Percentiles rank a stretch among this genome's conserved stretches.
Conservation (phyloP, 768 basidiomycete species). For the Termitomyces eurrhizus region DNA sequence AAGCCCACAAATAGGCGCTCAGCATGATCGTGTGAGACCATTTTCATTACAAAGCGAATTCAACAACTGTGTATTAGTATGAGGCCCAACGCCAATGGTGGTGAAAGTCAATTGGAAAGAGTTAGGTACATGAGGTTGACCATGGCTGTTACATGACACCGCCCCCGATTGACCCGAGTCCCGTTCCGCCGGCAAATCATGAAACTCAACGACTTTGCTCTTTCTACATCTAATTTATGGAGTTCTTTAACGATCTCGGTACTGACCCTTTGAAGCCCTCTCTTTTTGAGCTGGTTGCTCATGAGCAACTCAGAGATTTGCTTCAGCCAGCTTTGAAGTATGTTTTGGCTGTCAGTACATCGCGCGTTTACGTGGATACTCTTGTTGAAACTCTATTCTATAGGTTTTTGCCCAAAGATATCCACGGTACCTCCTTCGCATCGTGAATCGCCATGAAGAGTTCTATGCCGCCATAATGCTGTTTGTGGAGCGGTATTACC, state of each 20-base stretch:
- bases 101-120: not conserved
- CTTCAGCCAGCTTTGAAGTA: conserved; percentile 95
- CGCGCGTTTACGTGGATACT: not conserved
- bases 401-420: conserved; percentile 94
- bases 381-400: conserved; percentile 1
- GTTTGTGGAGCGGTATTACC: conserved; percentile 87
- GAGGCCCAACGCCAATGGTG: not conserved
- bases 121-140: not conserved
- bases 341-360: conserved; percentile 71
- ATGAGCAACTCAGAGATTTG: conserved; percentile 89
- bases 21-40: not conserved
- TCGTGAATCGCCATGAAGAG: conserved; percentile 95
- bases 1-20: not conserved
- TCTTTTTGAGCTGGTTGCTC: conserved; percentile 88
- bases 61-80: not conserved
- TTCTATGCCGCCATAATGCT: conserved; percentile 90
- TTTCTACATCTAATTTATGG: conserved; percentile 41
- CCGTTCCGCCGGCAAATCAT: conserved; percentile 11
- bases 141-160: not conserved
- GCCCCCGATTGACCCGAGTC: conserved; percentile 8
- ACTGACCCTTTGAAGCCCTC: conserved; percentile 74
- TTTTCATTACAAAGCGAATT: not conserved
- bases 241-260: conserved; percentile 78
- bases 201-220: conserved; percentile 7
- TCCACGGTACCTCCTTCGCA: conserved; percentile 85